A percentile compares a stretch with the other conserved stretches of the same genome.
Evolutionary conservation across 345 rosid species (phyloP).

Genomic region (Hibiscus mutabilis): DNA sequence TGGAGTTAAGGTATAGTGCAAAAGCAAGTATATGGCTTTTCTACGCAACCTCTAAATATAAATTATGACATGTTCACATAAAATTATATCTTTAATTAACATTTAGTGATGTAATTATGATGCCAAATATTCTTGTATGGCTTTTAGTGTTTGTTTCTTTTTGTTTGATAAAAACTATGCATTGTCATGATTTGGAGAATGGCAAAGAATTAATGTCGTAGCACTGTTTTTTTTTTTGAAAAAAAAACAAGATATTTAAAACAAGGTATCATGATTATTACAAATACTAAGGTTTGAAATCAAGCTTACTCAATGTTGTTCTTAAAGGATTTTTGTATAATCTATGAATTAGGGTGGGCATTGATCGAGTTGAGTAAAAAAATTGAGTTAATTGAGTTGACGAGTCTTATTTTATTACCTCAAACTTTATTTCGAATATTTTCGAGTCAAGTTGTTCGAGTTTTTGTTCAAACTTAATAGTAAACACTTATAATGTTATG

Average conservation of each 20-base stretch:
- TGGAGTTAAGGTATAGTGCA: conserved; percentile 6
- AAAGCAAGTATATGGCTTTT: conserved; percentile 6
- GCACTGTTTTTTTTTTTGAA: background rate
- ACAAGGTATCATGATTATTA: background rate
- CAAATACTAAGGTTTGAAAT: background rate
- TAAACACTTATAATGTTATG: too few relatives aligned
- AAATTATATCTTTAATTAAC: background rate
- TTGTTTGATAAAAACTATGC: conserved; percentile 6
- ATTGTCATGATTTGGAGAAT: background rate
- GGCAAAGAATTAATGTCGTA: background rate
- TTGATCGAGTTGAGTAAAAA: too few relatives aligned
- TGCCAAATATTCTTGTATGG: conserved; percentile 11
- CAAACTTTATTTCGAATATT: too few relatives aligned
- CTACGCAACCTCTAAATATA: conserved; percentile 4
- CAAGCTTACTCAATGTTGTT: too few relatives aligned
- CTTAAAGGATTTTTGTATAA: too few relatives aligned
- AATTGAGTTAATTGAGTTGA: too few relatives aligned
- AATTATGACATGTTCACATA: too few relatives aligned
- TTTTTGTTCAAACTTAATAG: too few relatives aligned
- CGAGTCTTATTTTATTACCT: too few relatives aligned
- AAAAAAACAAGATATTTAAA: background rate
- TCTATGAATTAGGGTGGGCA: too few relatives aligned
- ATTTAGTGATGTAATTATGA: background rate
- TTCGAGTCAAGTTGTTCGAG: too few relatives aligned
- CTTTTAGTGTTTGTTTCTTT: conserved; percentile 14